Evolutionary conservation across 805 yeast species (phyloP), one percentile per base, ranked within the genome.

Genomic region (Saccharomycopsis fibuligera): DNA sequence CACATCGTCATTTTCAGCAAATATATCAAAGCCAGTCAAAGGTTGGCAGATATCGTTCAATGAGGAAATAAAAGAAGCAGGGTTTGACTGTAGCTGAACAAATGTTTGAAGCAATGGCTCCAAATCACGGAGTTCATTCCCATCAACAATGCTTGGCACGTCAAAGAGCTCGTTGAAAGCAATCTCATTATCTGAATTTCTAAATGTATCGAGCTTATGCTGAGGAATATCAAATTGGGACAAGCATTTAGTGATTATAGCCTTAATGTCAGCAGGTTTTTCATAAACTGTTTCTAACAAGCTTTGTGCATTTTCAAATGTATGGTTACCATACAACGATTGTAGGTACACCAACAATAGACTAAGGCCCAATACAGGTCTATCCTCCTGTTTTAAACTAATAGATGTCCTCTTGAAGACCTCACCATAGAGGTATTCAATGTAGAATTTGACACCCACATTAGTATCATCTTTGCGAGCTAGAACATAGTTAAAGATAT

Each of bases 381-480:
- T 69, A 56, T 82, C 84, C 5, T 57, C 51, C 31, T 67, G 66
- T 19, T 64, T 60, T 42, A 81, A 62, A 5, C 81, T 72, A 1
- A 75, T 64, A 0, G 84, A 68, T 9, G 76, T 61, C 1, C 64
- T 56, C 0, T 70, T 62, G 58, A 66, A 83, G 0, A 70, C 62
- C 48, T 73, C 77, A n/a, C 57, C 59, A 54, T 79, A 76, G 5
- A 86, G 58, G 3, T 35, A 41, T 9, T 54, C 35, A 3, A 70
- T 59, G 29, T 81, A 57, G 1, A 57, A 53, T 0, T 59, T 57
- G 3, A 69, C 64, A 5, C 5, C 57, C 54, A 9, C 40, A 24
- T 29, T 27, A 8, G 5, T 38, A 33, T 59, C 57, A 4, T 21
- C 30, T 6, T 6, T 24, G 45, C 56, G 29, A 39, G 41, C 30